Conservation (phyloP, 2,329 filamentous ascomycete species). For the Leptosphaerulina australis region DNA sequence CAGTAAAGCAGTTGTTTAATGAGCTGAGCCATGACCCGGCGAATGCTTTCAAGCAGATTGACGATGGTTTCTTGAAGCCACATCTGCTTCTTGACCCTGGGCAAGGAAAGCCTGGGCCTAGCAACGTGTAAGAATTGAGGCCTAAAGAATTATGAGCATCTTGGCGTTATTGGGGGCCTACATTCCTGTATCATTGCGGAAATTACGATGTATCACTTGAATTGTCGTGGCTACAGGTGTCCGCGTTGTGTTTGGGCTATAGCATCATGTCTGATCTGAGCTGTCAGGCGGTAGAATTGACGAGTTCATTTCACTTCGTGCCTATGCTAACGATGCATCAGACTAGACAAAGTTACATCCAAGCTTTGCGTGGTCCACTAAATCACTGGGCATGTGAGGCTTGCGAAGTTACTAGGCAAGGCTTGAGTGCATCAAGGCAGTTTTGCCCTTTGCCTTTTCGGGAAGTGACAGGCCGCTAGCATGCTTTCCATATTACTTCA, state of each 20-base stretch:
- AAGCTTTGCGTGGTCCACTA: conserved; percentile 10
- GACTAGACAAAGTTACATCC: not conserved
- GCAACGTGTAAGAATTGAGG: conserved; percentile 39
- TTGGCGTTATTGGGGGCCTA: conserved; percentile 24
- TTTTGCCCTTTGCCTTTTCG: conserved; percentile 8
- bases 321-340: not conserved
- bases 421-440: conserved; percentile 16
- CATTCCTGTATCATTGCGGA: not conserved
- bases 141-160: conserved; percentile 19
- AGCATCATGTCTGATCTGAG: not conserved
- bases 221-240: conserved; percentile 2
- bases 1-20: conserved; percentile 79
- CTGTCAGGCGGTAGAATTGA: not conserved
- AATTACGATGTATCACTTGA: not conserved
- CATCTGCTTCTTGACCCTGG: conserved; percentile 77
- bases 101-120: conserved; percentile 42
- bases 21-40: conserved; percentile 83
- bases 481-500: conserved; percentile 12
- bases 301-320: not conserved
- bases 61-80: conserved; percentile 96
- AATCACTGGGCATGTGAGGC: conserved; percentile 8
- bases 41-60: conserved; percentile 86
- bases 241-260: conserved; percentile 12
- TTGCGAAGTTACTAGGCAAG: conserved; percentile 9
- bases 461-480: conserved; percentile 12